Evolutionary conservation across 2,329 filamentous ascomycete species (phyloP), one percentile per base, ranked within the genome.

Genomic region (Penicillium aurantiogriseum): DNA sequence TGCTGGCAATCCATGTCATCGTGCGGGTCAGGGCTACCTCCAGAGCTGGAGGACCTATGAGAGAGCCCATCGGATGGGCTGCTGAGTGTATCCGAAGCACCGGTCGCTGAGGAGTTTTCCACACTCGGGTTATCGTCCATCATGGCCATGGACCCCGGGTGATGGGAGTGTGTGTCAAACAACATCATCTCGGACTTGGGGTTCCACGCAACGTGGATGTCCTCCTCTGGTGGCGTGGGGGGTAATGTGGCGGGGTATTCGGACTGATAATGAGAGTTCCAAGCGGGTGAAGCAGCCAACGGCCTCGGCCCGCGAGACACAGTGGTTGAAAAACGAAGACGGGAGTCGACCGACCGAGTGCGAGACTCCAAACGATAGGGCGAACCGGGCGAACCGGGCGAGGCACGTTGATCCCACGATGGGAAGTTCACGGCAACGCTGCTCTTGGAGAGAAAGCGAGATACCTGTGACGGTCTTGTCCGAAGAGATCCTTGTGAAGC

Each of bases 391-490:
- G 64, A 60, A 45, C 65, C 66, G 5, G 68, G 60, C 23, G 66
- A 60, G 7, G 69, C 62, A 45, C 83, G 73, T 19, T 76, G 71
- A 54, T 83, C 77, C 65, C 84, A 83, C 2, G 81, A 81, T 5
- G 81, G 82, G 17, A 85, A 75, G 52, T 81, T 79, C 40, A 85
- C 70, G 35, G 71, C 67, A 5, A 66, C 67, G 57, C 64, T 75
- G 49, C 69, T 69, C 54, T 70, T 74, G 39, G 74, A 70, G 1
- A 75, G 60, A 36, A 74, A 72, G 9, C 72, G 72, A 43, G 73
- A 73, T 33, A 73, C 68, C 10, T 69, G 57, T 5, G 74, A 74
- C 2, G 71, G 70, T 59, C 68, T 71, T 21, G 71, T 69, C 23
- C 70, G 62, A 7, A 75, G 51, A 1, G 72, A 75, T 25, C 72